Base-by-base conservation (phyloP, 2,329 filamentous ascomycete species). In the Fusarium udum region DNA sequence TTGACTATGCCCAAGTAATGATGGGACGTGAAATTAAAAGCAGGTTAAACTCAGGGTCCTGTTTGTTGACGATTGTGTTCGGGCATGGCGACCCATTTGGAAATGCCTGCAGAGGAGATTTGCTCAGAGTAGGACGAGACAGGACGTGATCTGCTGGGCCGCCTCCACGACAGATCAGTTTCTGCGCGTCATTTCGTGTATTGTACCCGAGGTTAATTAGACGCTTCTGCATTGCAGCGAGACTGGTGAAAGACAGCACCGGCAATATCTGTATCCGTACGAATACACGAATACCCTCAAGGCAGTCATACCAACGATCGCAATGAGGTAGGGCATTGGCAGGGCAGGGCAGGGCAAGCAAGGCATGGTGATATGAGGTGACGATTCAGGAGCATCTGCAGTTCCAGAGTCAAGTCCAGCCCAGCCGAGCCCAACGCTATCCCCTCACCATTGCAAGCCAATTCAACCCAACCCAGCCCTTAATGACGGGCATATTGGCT, bases 31-130 rank as follows among this genome's bases (percentile, higher is more conserved):
- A 62, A 72, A 64, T 69, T 69, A 59, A 73, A 28, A 43, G 71
- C 63, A 68, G 71, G 67, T 64, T 67, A 60, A 68, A 64, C 51
- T 72, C 64, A 69, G 62, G 71, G 67, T 73, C 71, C 48, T 61
- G 71, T 26, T 48, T 56, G 59, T 43, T 61, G 43, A 49, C 45
- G 63, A 60, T 51, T 34, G 43, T 49, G 52, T 59, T 56, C 69
- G 64, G 63, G 53, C 69, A 68, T 68, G 42, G 55, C 49, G 63
- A 63, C 63, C 40, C 58, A 59, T 71, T 71, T 52, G 67, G 68
- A 71, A 71, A 67, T 55, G 48, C 56, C 36, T 63, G 62, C 53
- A 62, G 56, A 67, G 32, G 42, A 61, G 37, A 49, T 52, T 61
- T 57, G 51, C 43, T 56, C 34, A 42, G 31, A 28, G 40, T 22